Base-by-base conservation (phyloP, 2,329 filamentous ascomycete species). In the Ceratocystis eucalypticola region DNA sequence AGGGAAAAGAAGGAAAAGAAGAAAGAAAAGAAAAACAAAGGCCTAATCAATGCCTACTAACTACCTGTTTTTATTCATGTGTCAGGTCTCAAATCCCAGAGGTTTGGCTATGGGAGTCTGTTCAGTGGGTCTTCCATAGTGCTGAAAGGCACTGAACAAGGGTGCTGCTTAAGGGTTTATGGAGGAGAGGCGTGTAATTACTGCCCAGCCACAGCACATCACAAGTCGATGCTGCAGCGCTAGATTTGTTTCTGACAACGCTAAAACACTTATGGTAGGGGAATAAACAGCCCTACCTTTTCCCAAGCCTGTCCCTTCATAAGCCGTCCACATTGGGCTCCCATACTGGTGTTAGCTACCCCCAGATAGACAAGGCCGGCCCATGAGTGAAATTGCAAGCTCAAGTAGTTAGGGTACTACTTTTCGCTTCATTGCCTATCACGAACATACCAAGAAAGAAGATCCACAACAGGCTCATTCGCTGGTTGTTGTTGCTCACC, bases 361-460 rank as follows among this genome's bases (percentile, higher is more conserved):
- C 10, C 37, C 10, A 41, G 10, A 41, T 12, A 41, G 37, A 41
- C 37, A 41, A 10, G 37, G 37, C 33, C 33, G 33, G 33, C 37
- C 37, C 37, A 1, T 41, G 3, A 12, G 10, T 41, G 37, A 41
- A 41, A 41, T 41, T 41, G 37, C 37, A 41, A 41, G 37, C 37
- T 41, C 37, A 41, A 41, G 37, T 41, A 12, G 37, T 41, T 12
- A 12, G 45, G 45, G n/a, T 48, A 2, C 12, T 25, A 15, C 20
- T 5, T 57, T 65, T n/a, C 46, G 59, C 55, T 61, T 5, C 48
- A 28, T 20, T 62, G 12, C n/a, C 44, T 25, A 65, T 57, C 62
- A 28, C 28, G 28, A 41, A 17, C 48, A 33, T 22, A 8, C 12
- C 61, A 59, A 22, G 50, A 20, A 22, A 7, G 7, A 28, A 59